These are phyloP conservation scores for Phytophthora litchii DNA, from an alignment of 352 stramenopile genomes.

Conservation along the genomic window DNA sequence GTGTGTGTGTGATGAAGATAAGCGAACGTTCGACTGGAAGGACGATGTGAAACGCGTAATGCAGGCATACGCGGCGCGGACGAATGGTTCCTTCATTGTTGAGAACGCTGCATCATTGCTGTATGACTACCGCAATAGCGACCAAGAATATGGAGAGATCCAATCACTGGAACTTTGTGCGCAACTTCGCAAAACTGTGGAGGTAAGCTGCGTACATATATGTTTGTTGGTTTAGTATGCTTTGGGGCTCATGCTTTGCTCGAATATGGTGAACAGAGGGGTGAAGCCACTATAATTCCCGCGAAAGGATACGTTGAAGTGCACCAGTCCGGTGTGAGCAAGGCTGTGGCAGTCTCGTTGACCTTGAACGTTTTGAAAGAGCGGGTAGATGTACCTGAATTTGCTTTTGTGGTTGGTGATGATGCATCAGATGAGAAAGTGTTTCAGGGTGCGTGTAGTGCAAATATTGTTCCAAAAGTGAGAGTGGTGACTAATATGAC, in stretches of 20 bases:
- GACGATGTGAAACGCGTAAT: conserved; percentile 95
- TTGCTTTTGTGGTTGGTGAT: conserved; percentile 96
- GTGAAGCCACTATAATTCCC: conserved; percentile 57
- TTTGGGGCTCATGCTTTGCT: not conserved
- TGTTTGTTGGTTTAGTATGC: not conserved
- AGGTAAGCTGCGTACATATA: conserved; percentile 49
- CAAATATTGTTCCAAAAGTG: not conserved
- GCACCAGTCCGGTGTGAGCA: conserved; percentile 76
- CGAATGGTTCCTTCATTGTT: conserved; percentile 98
- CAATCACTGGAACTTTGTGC: conserved; percentile 93
- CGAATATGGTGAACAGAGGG: conserved; percentile 41
- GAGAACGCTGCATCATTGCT: conserved; percentile 96
- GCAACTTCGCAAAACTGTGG: conserved; percentile 94
- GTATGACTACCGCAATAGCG: conserved; percentile 98
- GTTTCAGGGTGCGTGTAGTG: conserved; percentile 54
- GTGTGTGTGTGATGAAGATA: conserved; percentile 58
- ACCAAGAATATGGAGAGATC: conserved; percentile 98
- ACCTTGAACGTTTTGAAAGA: conserved; percentile 66
- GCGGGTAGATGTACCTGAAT: conserved; percentile 85
- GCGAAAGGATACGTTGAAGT: conserved; percentile 80
- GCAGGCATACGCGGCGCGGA: conserved; percentile 96
- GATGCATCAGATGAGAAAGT: conserved; percentile 97
- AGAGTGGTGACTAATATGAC: not conserved
- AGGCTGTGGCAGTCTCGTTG: conserved; percentile 57
- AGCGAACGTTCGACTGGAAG: conserved; percentile 92